Evolutionary conservation across 2,329 filamentous ascomycete genomes (phyloP).

Genomic region (Venturia effusa): DNA sequence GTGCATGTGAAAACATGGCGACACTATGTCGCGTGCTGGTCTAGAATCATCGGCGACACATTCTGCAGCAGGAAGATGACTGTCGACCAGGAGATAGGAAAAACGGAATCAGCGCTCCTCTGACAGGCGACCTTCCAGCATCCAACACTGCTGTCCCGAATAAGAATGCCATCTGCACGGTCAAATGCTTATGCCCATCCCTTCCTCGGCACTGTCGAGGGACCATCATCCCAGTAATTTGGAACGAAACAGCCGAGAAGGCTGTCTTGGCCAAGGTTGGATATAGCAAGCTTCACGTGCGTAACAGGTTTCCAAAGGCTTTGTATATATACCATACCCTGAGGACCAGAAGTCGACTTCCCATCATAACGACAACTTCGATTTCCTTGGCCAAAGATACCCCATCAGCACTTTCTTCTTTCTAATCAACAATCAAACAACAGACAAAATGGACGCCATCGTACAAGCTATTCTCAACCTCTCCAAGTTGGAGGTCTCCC

Average conservation of each 20-base stretch:
- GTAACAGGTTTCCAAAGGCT: not conserved
- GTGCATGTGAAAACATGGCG: not conserved
- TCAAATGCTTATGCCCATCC: not conserved
- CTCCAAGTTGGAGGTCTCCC: constrained; percentile 12
- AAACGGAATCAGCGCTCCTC: not conserved
- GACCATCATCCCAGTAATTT: not conserved
- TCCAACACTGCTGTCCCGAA: not conserved
- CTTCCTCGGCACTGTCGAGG: not conserved
- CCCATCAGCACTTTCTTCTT: not conserved
- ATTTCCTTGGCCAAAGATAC: not conserved
- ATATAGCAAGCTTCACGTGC: not conserved
- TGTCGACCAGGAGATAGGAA: no score
- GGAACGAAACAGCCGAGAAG: constrained; percentile 2
- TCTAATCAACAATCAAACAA: not conserved
- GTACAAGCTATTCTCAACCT: constrained; percentile 13
- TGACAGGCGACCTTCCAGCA: not conserved
- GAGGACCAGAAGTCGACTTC: not conserved
- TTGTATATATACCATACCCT: not conserved
- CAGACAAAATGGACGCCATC: constrained; percentile 13
- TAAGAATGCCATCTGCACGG: not conserved
- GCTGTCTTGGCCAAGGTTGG: not conserved
- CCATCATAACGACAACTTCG: not conserved
- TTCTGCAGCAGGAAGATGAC: not conserved
- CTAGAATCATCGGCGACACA: not conserved
- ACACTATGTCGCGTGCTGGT: not conserved